Evolutionary conservation across 1,139 yeast genomes (phyloP).

Genomic region (Keqinozyma sinolaborantium): DNA sequence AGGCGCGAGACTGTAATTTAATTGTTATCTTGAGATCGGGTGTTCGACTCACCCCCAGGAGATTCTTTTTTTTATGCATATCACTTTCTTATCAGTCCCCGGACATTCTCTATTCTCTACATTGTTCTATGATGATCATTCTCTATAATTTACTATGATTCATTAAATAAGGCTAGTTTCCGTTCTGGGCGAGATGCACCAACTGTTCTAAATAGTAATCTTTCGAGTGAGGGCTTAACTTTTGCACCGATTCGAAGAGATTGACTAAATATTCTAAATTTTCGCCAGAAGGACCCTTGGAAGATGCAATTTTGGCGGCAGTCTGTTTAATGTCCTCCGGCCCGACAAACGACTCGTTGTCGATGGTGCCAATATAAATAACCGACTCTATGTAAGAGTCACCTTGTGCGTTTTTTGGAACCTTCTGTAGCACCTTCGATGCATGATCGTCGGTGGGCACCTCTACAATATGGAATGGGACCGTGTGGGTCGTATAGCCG

Average conservation of each 20-base stretch:
- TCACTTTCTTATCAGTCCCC: constrained; percentile 68
- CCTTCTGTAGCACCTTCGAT: constrained; percentile 7
- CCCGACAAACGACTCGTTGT: constrained; percentile 79
- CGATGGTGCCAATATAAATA: constrained; percentile 82
- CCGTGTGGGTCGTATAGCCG: constrained; percentile 74
- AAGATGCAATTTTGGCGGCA: constrained; percentile 53
- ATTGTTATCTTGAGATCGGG: constrained; percentile 75
- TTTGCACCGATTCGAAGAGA: constrained; percentile 50
- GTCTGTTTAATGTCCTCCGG: constrained; percentile 62
- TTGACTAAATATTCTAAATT: constrained; percentile 67
- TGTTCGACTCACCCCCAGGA: constrained; percentile 85
- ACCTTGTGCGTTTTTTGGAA: constrained; percentile 24
- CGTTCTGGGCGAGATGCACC: constrained; percentile 10
- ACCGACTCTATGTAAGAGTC: constrained; percentile 50
- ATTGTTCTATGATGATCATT: neutral
- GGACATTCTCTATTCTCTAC: constrained; percentile 48
- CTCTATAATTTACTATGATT: neutral
- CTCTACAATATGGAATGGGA: constrained; percentile 56
- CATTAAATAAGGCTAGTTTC: neutral
- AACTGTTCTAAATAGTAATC: constrained; percentile 40
- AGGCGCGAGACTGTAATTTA: constrained; percentile 78
- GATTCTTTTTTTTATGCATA: constrained; percentile 36
- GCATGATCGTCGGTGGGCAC: constrained; percentile 15
- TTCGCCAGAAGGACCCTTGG: constrained; percentile 78
- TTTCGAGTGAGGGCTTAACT: constrained; percentile 36